Evolutionary conservation across 352 stramenopile genomes (phyloP).

Genomic region (Phytophthora pluvialis): DNA sequence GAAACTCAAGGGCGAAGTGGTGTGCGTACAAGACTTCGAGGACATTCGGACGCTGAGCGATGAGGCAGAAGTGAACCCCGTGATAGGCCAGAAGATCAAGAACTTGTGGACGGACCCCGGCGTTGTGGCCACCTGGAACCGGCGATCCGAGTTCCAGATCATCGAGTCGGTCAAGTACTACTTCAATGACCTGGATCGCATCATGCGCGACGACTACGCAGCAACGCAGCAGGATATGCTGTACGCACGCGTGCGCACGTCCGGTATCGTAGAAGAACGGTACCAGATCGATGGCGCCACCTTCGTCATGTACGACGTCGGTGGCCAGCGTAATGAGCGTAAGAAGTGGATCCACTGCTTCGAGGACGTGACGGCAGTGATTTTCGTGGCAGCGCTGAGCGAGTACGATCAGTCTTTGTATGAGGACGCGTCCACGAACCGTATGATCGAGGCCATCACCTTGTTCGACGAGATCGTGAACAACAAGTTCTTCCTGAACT

Average conservation of each 20-base stretch:
- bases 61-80: conserved; percentile 89
- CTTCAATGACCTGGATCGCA: conserved; percentile 95
- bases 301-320: conserved; percentile 98
- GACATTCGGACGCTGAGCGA: conserved; percentile 83
- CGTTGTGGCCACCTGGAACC: conserved; percentile 91
- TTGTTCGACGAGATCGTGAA: conserved; percentile 96
- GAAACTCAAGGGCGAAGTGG: conserved; percentile 81
- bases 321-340: conserved; percentile 95
- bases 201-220: conserved; percentile 94
- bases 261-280: conserved; percentile 95
- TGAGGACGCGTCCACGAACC: conserved; percentile 94
- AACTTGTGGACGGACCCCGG: conserved; percentile 93
- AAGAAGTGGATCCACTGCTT: conserved; percentile 99
- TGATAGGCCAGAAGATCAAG: conserved; percentile 93
- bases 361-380: conserved; percentile 96
- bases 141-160: conserved; percentile 95
- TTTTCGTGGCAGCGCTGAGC: conserved; percentile 96
- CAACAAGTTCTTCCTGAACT: conserved; percentile 94
- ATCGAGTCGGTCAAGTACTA: conserved; percentile 98
- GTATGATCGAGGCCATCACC: conserved; percentile 95
- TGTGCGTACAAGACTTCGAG: conserved; percentile 80
- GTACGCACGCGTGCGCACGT: conserved; percentile 95
- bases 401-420: conserved; percentile 96
- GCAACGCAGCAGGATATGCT: conserved; percentile 96
- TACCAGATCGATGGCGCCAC: conserved; percentile 96